Evolutionary conservation across 139 green algal species (phyloP).

Genomic region (Chlorella ohadii): DNA sequence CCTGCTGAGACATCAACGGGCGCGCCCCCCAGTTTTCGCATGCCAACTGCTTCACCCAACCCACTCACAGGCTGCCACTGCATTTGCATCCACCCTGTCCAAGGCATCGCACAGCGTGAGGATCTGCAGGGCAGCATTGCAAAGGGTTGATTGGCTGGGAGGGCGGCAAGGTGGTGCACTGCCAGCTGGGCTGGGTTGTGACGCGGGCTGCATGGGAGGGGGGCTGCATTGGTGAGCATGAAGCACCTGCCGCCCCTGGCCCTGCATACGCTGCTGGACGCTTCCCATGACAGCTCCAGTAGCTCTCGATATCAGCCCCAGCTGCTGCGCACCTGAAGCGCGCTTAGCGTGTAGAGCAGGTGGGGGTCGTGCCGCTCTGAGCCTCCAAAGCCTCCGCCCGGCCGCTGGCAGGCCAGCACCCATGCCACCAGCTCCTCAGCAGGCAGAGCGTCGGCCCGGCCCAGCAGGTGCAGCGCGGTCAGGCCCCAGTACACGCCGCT

Average conservation of each 20-base stretch:
- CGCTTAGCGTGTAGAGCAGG: constrained; percentile 96
- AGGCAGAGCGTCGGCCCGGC: constrained; percentile 75
- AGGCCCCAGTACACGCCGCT: constrained; percentile 98
- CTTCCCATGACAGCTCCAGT: no score
- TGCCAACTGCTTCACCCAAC: no score
- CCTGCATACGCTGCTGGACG: no score
- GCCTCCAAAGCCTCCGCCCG: constrained; percentile 86
- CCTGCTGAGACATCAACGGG: no score
- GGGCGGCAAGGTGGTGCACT: no score
- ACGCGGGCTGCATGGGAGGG: no score
- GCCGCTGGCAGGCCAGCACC: constrained; percentile 76
- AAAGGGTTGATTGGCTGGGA: no score
- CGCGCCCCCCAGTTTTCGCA: no score
- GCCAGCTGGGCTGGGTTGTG: no score
- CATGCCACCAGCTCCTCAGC: constrained; percentile 55
- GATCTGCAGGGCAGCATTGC: constrained; percentile 84
- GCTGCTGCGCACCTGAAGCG: constrained; percentile 77
- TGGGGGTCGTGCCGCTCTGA: constrained; percentile 92
- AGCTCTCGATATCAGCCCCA: no score
- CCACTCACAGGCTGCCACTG: constrained; percentile 72
- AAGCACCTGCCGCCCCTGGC: no score
- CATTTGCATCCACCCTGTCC: constrained; percentile 77
- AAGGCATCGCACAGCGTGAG: constrained; percentile 87
- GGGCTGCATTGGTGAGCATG: no score
- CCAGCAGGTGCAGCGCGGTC: constrained; percentile 86